A percentile compares a stretch with the other conserved stretches of the same genome.
Conservation (phyloP, 2,329 filamentous ascomycete species). For the Botryotinia convoluta region DNA sequence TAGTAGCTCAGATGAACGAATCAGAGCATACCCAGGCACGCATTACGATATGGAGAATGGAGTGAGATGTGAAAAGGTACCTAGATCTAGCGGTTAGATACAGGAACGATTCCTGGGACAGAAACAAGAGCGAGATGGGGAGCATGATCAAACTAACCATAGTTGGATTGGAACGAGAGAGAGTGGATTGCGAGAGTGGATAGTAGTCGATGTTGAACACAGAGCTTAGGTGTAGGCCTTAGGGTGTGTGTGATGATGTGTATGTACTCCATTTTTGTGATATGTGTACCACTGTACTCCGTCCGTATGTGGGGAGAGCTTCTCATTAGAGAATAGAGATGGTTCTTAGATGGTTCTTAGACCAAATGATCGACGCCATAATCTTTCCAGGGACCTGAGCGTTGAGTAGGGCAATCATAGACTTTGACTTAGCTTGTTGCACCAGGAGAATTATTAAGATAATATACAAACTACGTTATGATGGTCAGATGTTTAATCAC, state of each 20-base stretch:
- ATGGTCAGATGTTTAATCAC: background rate
- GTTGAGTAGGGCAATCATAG: background rate
- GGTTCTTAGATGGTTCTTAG: background rate
- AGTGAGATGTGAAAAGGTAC: background rate
- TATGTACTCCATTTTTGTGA: background rate
- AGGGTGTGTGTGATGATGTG: conserved; percentile 9
- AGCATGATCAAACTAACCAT: conserved; percentile 6
- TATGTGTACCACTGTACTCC: background rate
- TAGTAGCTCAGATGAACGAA: conserved; percentile 2
- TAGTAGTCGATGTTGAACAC: background rate
- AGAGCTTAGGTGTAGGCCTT: background rate
- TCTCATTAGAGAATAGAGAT: background rate
- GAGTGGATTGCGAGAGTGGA: conserved; percentile 1
- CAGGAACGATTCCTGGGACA: conserved; percentile 2
- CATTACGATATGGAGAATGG: conserved; percentile 1
- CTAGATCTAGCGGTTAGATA: conserved; percentile 13
- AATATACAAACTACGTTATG: background rate
- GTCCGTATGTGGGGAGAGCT: conserved; percentile 3
- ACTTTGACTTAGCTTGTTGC: background rate
- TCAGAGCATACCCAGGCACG: background rate
- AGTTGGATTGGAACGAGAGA: background rate
- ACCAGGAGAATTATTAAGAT: background rate
- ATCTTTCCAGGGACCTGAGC: conserved; percentile 12
- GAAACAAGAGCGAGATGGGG: conserved; percentile 9
- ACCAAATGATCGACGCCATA: background rate